phyloP scores from a whole-genome alignment of 805 yeast species.

The Phaffomyces antillensis region DNA sequence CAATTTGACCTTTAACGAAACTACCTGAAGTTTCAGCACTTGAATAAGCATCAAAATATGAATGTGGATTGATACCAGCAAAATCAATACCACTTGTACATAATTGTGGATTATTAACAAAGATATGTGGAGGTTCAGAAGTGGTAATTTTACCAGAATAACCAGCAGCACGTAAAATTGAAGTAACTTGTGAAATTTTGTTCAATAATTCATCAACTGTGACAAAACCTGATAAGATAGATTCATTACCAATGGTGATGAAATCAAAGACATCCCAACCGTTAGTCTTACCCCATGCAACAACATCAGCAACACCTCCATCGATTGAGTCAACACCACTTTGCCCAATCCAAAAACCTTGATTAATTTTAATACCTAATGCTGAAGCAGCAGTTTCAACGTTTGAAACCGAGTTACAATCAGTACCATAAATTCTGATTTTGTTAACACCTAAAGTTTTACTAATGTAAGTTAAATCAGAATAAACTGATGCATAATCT shows the following conservation, averaged over 20 bases:
- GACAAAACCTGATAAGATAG: conserved; percentile 56
- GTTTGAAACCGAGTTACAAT: conserved; percentile 63
- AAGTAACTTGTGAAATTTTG: conserved; percentile 61
- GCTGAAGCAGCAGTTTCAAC: conserved; percentile 52
- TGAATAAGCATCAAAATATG: conserved; percentile 65
- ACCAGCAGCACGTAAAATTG: conserved; percentile 56
- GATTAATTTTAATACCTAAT: conserved; percentile 68
- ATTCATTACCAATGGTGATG: conserved; percentile 87
- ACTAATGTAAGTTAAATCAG: conserved; percentile 53
- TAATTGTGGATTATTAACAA: conserved; percentile 52
- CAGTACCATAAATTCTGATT: conserved; percentile 81
- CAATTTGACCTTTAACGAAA: conserved; percentile 59
- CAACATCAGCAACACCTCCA: conserved; percentile 43
- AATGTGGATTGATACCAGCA: conserved; percentile 81
- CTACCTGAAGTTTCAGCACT: conserved; percentile 64
- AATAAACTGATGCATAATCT: conserved; percentile 39
- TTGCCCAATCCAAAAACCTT: conserved; percentile 75
- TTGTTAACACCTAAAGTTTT: conserved; percentile 50
- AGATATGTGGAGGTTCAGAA: conserved; percentile 83
- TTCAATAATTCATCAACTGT: conserved; percentile 53
- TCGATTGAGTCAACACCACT: conserved; percentile 69
- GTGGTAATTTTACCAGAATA: conserved; percentile 73
- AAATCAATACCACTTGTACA: conserved; percentile 70
- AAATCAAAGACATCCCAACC: conserved; percentile 73
- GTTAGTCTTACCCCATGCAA: conserved; percentile 38